Percentiles rank a stretch among this genome's conserved stretches.
Conservation (phyloP, 768 basidiomycete species). For the Leucocoprinus sp. region DNA sequence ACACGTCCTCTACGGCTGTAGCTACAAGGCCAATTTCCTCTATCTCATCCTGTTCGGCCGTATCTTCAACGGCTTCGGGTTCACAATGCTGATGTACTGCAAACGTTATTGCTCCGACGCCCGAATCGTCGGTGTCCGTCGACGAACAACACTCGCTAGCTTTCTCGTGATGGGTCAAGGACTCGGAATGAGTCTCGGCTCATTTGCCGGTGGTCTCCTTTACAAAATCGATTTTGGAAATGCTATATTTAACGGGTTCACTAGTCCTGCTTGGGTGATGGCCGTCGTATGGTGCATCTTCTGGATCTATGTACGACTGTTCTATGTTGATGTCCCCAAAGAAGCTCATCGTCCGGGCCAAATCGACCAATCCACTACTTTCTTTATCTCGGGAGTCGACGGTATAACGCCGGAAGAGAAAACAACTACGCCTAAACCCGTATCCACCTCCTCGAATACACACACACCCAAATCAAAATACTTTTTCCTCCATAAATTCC, state of each 20-base stretch:
- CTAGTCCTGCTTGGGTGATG: conserved; percentile 61
- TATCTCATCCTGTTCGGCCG: conserved; percentile 66
- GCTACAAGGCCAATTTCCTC: conserved; percentile 50
- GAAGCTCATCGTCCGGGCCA: conserved; percentile 1
- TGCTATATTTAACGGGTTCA: conserved; percentile 55
- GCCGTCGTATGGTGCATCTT: conserved; percentile 43
- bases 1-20: conserved; percentile 51
- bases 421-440: conserved; percentile 20
- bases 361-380: conserved; percentile 14
- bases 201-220: conserved; percentile 52
- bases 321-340: conserved; percentile 32
- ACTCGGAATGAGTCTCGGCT: conserved; percentile 52
- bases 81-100: conserved; percentile 57
- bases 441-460: conserved; percentile 21
- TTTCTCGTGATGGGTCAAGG: conserved; percentile 59
- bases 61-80: conserved; percentile 50
- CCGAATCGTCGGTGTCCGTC: conserved; percentile 55
- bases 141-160: conserved; percentile 54
- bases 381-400: too few species aligned
- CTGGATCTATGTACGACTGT: conserved; percentile 28
- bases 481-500: conserved; percentile 8
- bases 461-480: conserved; percentile 6
- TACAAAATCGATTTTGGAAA: conserved; percentile 52
- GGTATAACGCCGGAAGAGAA: conserved; percentile 2
- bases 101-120: conserved; percentile 64